These are phyloP conservation scores for Colletotrichum sp. DNA, from an alignment of 2,329 filamentous ascomycete species.

Conservation along the genomic window DNA sequence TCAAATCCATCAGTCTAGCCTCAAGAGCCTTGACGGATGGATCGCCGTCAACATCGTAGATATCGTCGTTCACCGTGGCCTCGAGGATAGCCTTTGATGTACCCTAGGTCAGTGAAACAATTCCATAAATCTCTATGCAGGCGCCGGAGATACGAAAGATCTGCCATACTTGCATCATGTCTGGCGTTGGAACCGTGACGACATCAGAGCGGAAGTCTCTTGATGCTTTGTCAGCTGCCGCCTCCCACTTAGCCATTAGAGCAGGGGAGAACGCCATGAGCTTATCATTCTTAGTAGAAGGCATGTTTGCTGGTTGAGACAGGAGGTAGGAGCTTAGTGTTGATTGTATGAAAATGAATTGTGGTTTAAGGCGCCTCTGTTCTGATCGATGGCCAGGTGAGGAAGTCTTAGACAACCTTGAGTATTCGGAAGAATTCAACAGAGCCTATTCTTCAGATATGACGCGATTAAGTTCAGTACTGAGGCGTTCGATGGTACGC, in stretches of 20 bases:
- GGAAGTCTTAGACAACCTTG: not conserved
- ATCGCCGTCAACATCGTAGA: not conserved
- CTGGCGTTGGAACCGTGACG: not conserved
- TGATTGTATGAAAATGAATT: fast-evolving
- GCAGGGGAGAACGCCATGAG: fast-evolving
- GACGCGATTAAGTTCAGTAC: not conserved
- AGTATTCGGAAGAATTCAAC: not conserved
- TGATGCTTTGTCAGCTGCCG: not conserved
- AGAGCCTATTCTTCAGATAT: fast-evolving
- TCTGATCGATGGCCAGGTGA: fast-evolving
- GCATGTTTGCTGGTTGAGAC: not conserved
- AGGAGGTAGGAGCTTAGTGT: not conserved
- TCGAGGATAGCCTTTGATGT: not conserved
- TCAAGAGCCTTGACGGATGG: not conserved
- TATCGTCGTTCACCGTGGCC: not conserved
- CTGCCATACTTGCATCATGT: not conserved
- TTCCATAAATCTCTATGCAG: fast-evolving
- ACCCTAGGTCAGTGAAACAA: fast-evolving
- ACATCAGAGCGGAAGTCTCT: not conserved
- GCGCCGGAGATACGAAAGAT: fast-evolving
- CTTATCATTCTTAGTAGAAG: not conserved
- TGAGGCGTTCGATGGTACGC: fast-evolving
- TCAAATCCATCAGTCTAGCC: not conserved
- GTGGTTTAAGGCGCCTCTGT: not conserved
- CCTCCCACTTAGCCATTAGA: not conserved